These are phyloP conservation scores for Albifimbria verrucaria DNA, from an alignment of 2,329 filamentous ascomycete species.

Conservation along the genomic window DNA sequence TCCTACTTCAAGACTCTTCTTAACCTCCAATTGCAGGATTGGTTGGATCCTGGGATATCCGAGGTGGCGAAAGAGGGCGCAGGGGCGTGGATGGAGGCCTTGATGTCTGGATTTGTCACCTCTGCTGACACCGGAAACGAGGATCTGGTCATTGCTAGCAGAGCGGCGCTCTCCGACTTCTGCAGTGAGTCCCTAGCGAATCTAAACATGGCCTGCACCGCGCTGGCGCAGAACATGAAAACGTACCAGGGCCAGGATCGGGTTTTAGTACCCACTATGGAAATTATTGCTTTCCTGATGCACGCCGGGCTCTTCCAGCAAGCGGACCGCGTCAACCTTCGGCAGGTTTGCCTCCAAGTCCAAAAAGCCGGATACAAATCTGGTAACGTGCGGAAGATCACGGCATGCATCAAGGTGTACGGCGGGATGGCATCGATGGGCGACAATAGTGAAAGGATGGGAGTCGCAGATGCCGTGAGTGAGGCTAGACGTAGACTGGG, in stretches of 20 bases:
- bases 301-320: conserved; percentile 52
- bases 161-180: conserved; percentile 59
- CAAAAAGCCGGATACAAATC: conserved; percentile 83
- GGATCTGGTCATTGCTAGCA: conserved; percentile 66
- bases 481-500: conserved; percentile 66
- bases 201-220: conserved; percentile 42
- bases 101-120: conserved; percentile 66
- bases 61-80: conserved; percentile 27
- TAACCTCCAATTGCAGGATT: conserved; percentile 34
- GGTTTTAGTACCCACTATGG: conserved; percentile 70
- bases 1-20: conserved; percentile 57
- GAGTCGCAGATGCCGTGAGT: conserved; percentile 28
- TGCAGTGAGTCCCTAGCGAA: conserved; percentile 39
- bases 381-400: conserved; percentile 75
- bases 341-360: conserved; percentile 63
- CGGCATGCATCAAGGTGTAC: conserved; percentile 79
- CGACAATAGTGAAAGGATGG: conserved; percentile 5
- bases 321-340: conserved; percentile 38
- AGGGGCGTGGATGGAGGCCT: conserved; percentile 41
- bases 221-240: conserved; percentile 53
- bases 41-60: conserved; percentile 34
- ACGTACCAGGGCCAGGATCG: conserved; percentile 60
- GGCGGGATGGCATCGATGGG: conserved; percentile 55
- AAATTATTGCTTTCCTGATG: conserved; percentile 74
- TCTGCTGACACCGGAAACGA: conserved; percentile 78